Percentiles rank a stretch among this genome's conserved stretches.
Evolutionary conservation across 139 green algal species (phyloP).

Genomic region (Chlorokybus atmophyticus): DNA sequence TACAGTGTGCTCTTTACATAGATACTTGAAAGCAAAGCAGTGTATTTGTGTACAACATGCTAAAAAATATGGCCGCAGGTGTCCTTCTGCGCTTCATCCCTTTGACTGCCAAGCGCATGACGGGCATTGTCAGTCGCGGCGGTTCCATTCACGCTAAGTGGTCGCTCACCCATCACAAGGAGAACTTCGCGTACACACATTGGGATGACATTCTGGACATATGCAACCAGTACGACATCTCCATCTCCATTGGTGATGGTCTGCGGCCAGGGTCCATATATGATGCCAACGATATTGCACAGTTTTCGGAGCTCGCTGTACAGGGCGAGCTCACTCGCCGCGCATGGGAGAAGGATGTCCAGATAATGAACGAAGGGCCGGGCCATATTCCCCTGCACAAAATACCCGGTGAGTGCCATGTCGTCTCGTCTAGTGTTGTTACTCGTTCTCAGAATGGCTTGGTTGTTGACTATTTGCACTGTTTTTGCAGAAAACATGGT

Average conservation of each 20-base stretch:
- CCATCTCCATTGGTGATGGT: slow-evolving; percentile 79
- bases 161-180: slow-evolving; percentile 31
- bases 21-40: too few species aligned
- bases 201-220: slow-evolving; percentile 99
- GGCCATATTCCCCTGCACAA: slow-evolving; percentile 93
- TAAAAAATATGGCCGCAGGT: too few species aligned
- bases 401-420: slow-evolving; percentile 39
- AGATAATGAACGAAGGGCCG: slow-evolving; percentile 95
- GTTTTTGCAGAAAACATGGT: slow-evolving; percentile 87
- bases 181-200: slow-evolving; percentile 97
- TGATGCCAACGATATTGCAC: slow-evolving; percentile 88
- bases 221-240: slow-evolving; percentile 75
- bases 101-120: slow-evolving; percentile 76
- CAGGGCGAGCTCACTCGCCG: slow-evolving; percentile 82
- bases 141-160: slow-evolving; percentile 91
- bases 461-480: background rate
- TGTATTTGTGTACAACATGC: too few species aligned
- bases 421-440: background rate
- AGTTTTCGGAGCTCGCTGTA: slow-evolving; percentile 90
- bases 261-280: slow-evolving; percentile 66
- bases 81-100: slow-evolving; percentile 82
- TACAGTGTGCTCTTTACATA: too few species aligned
- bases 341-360: slow-evolving; percentile 84
- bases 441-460: background rate
- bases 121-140: slow-evolving; percentile 83